Percentiles rank a stretch among this genome's conserved stretches.
phyloP scores from a whole-genome alignment of 169 alveolate genomes.

The Cryptosporidium xiaoi region DNA sequence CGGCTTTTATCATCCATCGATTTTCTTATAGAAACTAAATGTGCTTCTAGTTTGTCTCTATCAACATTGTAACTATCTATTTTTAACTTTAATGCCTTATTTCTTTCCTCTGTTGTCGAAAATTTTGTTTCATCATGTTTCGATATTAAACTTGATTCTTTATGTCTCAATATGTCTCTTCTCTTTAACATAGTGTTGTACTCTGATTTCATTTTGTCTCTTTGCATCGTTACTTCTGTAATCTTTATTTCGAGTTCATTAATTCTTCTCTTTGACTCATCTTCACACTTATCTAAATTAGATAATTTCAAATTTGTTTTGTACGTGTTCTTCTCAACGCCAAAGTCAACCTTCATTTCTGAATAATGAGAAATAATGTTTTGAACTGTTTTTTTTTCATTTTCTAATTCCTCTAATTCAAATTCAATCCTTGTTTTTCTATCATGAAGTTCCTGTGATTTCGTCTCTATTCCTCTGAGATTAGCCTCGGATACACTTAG shows the following conservation, averaged over 20 bases:
- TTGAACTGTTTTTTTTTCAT: slow-evolving; percentile 31
- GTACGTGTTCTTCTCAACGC: slow-evolving; percentile 6
- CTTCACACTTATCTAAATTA: slow-evolving; percentile 5
- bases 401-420: slow-evolving; percentile 23
- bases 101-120: slow-evolving; percentile 45
- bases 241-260: background rate
- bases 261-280: slow-evolving; percentile 11
- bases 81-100: slow-evolving; percentile 2
- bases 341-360: slow-evolving; percentile 2
- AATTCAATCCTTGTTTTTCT: slow-evolving; percentile 4
- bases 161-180: slow-evolving; percentile 9
- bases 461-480: background rate
- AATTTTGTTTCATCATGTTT: slow-evolving; percentile 9
- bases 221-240: background rate
- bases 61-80: slow-evolving; percentile 10
- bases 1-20: background rate
- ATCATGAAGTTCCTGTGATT: background rate
- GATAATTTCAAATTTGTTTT: background rate
- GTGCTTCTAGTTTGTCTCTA: slow-evolving; percentile 11
- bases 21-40: slow-evolving; percentile 25
- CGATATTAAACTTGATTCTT: slow-evolving; percentile 38
- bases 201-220: background rate
- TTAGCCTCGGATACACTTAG: slow-evolving; percentile 4
- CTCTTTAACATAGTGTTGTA: slow-evolving; percentile 16
- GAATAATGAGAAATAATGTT: slow-evolving; percentile 31